Percentiles rank a stretch among this genome's conserved stretches.
Conservation (phyloP, 164 flowering plant genomes). For the Magnolia officinalis region DNA sequence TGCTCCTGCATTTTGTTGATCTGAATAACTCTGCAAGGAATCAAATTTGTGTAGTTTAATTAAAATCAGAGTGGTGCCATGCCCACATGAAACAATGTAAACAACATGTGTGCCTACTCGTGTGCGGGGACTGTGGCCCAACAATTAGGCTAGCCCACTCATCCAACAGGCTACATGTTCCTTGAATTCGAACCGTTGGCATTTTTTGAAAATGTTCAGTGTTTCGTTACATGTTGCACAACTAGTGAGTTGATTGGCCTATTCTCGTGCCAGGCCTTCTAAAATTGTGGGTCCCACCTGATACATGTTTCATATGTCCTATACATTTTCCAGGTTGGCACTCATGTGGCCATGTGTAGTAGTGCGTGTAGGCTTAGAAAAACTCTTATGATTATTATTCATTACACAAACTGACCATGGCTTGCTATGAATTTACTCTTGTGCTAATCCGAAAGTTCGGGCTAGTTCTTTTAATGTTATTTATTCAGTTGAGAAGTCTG, state of each 20-base stretch:
- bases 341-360: constrained; percentile 11
- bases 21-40: constrained; percentile 37
- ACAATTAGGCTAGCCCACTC: too few species aligned
- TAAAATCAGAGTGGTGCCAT: too few species aligned
- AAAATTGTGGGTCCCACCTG: too few species aligned
- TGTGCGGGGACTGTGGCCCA: too few species aligned
- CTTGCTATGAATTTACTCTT: constrained; percentile 31
- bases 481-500: constrained; percentile 68
- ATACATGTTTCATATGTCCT: too few species aligned
- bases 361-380: constrained; percentile 24
- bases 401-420: constrained; percentile 2
- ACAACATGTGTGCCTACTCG: too few species aligned
- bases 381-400: neutral
- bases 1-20: constrained; percentile 28
- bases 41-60: neutral
- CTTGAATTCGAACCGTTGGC: too few species aligned
- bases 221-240: constrained; percentile 1
- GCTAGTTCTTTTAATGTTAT: constrained; percentile 50
- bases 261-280: too few species aligned
- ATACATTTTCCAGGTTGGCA: too few species aligned
- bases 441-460: constrained; percentile 24
- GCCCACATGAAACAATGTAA: too few species aligned
- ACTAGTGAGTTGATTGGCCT: neutral
- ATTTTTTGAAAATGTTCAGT: too few species aligned
- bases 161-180: too few species aligned